A percentile compares a stretch with the other conserved stretches of the same genome.
phyloP scores from a whole-genome alignment of 305 asterid species.

The Fraxinus latifolia region DNA sequence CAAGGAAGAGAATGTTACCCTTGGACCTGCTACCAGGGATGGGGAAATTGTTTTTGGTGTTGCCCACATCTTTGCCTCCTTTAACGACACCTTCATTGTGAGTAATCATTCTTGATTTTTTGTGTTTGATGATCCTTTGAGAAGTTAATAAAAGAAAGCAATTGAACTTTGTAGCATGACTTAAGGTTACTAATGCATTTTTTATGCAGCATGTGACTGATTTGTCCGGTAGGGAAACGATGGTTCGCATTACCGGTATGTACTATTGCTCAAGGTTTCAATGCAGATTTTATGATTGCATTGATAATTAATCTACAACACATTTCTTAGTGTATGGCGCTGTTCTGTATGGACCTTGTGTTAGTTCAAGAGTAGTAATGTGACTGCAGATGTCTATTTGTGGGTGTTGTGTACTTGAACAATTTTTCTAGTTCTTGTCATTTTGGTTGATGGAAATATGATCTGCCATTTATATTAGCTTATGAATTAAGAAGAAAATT shows the following conservation, averaged over 20 bases:
- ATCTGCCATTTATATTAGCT: not conserved
- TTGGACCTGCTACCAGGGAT: slow-evolving; percentile 21
- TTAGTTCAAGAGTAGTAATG: not conserved
- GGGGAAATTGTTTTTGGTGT: slow-evolving; percentile 23
- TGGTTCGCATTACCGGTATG: slow-evolving; percentile 34
- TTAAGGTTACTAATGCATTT: not conserved
- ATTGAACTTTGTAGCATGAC: not conserved
- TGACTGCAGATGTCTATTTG: not conserved
- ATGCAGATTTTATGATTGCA: not conserved
- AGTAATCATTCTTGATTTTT: slow-evolving; percentile 8
- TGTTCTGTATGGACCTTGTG: not conserved
- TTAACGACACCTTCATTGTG: slow-evolving; percentile 38
- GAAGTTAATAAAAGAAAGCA: not conserved
- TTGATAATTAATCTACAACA: not conserved
- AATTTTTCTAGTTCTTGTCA: not conserved
- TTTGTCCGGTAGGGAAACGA: slow-evolving; percentile 32
- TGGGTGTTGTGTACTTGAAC: not conserved
- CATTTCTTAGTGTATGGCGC: not conserved
- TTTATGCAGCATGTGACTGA: slow-evolving; percentile 34
- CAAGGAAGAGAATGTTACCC: slow-evolving; percentile 22
- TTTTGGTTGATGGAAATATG: not conserved
- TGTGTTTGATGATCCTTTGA: not conserved
- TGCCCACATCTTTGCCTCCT: slow-evolving; percentile 26
- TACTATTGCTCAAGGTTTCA: not conserved
- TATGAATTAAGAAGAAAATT: not conserved